Base-by-base conservation (phyloP, 2,329 filamentous ascomycete genomes). In the Septoria petroselini region DNA sequence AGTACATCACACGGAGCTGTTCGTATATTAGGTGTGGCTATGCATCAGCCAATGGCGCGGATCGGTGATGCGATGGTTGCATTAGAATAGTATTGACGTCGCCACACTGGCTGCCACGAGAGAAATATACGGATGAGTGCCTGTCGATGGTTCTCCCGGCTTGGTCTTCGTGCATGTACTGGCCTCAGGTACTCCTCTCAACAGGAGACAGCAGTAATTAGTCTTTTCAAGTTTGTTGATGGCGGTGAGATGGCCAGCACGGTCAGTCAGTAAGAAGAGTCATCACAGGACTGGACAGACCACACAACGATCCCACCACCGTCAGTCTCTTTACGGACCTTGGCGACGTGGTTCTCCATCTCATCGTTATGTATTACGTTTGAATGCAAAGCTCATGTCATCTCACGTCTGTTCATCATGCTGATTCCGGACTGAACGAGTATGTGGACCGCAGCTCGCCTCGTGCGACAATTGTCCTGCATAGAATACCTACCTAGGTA, bases 51-150 rank as follows among this genome's bases (percentile, higher is more conserved):
- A 29, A 43, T 33, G 40, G 14, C 34, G 40, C 40, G 33, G 23
- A 44, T 50, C 40, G 47, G 33, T 39, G 46, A 37, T 49, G 46
- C 34, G 14, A 3, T 33, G 41, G 41, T 29, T 44, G 41, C 41
- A 46, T 38, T 19, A 12, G 31, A 7, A 37, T 23, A 30, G 41
- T n/a, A n/a, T n/a, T n/a, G n/a, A n/a, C n/a, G n/a, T n/a, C n/a
- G n/a, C 41, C 23, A 19, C 25, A 31, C 37, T 33, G 31, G 21
- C 14, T 37, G 35, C 41, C 48, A 42, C 48, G 41, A 37, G 30
- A 23, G 41, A 30, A 14, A 23, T 14, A 19, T 41, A 8, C 15
- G 25, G 45, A 23, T n/a, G 15, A 39, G 40, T 50, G 31, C 33
- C 47, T 50, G 47, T 21, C 31, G 30, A 12, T 30, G 34, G 19